Percentiles rank a stretch among this genome's conserved stretches.
Evolutionary conservation across 805 yeast genomes (phyloP).

Genomic region (Kazachstania africana): DNA sequence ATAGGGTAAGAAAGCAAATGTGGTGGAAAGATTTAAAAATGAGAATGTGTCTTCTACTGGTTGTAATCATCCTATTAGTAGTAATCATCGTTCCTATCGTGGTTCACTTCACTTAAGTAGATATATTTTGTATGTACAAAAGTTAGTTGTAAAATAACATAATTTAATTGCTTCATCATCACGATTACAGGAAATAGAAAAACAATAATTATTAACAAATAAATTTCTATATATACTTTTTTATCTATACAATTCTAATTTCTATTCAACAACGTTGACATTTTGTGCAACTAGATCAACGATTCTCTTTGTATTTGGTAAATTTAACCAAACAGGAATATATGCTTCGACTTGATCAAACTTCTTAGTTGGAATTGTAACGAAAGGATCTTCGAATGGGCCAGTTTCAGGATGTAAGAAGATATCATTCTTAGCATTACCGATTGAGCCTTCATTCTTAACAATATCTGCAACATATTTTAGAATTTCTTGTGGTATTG

Average conservation of each 20-base stretch:
- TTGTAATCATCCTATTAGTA: slow-evolving; percentile 68
- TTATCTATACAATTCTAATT: not conserved
- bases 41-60: slow-evolving; percentile 79
- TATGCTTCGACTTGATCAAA: slow-evolving; percentile 78
- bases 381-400: slow-evolving; percentile 74
- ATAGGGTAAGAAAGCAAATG: slow-evolving; percentile 95
- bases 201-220: too few species aligned
- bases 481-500: slow-evolving; percentile 72
- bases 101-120: slow-evolving; percentile 56
- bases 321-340: slow-evolving; percentile 87
- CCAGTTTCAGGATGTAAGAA: slow-evolving; percentile 62
- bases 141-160: too few species aligned
- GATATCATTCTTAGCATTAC: slow-evolving; percentile 41
- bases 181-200: too few species aligned
- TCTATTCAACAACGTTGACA: slow-evolving; percentile 39
- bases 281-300: slow-evolving; percentile 80
- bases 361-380: slow-evolving; percentile 61
- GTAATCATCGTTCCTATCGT: slow-evolving; percentile 90
- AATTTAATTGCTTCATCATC: too few species aligned
- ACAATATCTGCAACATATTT: slow-evolving; percentile 73
- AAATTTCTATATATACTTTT: too few species aligned
- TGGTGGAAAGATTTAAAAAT: slow-evolving; percentile 98
- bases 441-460: slow-evolving; percentile 36
- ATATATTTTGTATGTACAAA: too few species aligned
- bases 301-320: slow-evolving; percentile 79